Base-by-base conservation (phyloP, 176 grass and related monocot genomes). In the Themeda triandra region DNA sequence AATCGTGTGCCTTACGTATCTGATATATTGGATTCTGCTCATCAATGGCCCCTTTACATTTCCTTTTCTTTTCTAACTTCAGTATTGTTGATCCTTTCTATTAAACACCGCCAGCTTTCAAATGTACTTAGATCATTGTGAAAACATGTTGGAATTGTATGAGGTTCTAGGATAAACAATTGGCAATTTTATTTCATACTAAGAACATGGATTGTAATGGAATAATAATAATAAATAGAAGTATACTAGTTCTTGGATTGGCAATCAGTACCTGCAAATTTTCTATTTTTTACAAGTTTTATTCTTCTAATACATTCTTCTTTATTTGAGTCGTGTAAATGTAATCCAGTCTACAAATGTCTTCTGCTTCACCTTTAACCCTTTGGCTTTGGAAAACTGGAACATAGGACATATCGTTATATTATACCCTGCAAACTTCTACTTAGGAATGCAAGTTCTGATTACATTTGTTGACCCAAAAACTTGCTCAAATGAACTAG, bases 11-110 rank as follows among this genome's bases (percentile, higher is more conserved):
- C 8, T 10, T 66, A 4, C 18, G 25, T 77, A 71, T 54, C 11
- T 83, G 28, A 41, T 69, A 48, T 23, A 46, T 63, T 71, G 72
- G 27, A 10, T 27, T 25, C 7, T 84, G n/a, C 69, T 87, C 30
- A 30, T 64, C 15, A 29, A 10, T 82, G 29, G 70, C 1, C 21
- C 64, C 5, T 70, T 21, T 2, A 51, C 23, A 62, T 76, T 29
- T 75, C 45, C 33, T 69, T 80, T 7, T 68, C 24, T 19, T 41
- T 82, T 6, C 39, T 72, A 46, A 71, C 18, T 83, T 36, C 17
- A 74, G 6, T 48, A 33, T 24, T 33, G n/a, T 79, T n/a, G 46
- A 25, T 17, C 63, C 5, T 35, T 66, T 76, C 19, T 56, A 21
- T 88, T 27, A 19, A 66, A 79, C 25, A 30, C 6, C 19, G n/a